phyloP scores from a whole-genome alignment of 2,329 filamentous ascomycete genomes.

The Mariannaea sp. region DNA sequence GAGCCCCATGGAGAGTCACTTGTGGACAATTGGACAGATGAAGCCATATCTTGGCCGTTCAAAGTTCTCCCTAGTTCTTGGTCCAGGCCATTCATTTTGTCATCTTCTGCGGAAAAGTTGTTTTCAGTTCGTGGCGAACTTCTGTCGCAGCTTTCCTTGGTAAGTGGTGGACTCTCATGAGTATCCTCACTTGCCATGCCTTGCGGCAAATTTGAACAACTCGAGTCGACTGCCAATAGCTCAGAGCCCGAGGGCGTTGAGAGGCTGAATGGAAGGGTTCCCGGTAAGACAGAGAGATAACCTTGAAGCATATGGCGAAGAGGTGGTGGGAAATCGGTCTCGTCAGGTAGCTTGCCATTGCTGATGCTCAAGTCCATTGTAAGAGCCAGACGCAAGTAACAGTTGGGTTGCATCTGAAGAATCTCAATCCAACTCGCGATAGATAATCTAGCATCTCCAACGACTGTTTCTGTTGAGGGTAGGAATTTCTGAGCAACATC shows the following conservation, averaged over 20 bases:
- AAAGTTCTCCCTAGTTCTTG: not conserved
- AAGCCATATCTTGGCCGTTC: not conserved
- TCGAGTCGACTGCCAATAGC: not conserved
- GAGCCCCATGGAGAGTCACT: not conserved
- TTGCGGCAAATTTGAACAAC: not conserved
- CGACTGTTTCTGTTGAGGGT: not conserved
- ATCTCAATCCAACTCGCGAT: constrained; percentile 27
- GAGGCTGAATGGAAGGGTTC: not conserved
- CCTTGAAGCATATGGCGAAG: constrained; percentile 20
- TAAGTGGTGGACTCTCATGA: not conserved
- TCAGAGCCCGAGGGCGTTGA: not conserved
- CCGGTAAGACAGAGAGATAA: constrained; percentile 1
- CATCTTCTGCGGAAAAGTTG: not conserved
- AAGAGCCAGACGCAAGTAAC: constrained; percentile 29
- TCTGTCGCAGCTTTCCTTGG: not conserved
- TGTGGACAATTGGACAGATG: not conserved
- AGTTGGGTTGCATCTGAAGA: constrained; percentile 24
- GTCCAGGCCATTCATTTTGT: not conserved
- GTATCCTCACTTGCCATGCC: not conserved
- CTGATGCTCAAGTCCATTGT: constrained; percentile 36
- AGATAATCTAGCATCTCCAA: not conserved
- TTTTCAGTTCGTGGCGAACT: not conserved
- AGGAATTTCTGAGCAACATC: constrained; percentile 23
- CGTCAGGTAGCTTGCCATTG: constrained; percentile 31
- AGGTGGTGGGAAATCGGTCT: constrained; percentile 31